phyloP scores from a whole-genome alignment of 345 rosid genomes.

The Eucalyptus sp. region DNA sequence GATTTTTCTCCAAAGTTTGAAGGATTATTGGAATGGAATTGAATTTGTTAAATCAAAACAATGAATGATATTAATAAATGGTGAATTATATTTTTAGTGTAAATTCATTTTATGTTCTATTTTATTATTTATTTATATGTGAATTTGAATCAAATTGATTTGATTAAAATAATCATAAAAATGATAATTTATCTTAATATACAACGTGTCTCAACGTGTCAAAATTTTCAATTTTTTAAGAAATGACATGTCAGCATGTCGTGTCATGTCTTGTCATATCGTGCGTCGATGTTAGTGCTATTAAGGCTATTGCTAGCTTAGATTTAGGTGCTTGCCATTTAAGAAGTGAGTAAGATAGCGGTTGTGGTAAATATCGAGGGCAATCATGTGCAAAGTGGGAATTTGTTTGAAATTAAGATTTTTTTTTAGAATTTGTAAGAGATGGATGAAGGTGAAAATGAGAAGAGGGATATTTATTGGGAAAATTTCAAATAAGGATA shows the following conservation, averaged over 20 bases:
- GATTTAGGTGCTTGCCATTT: background rate
- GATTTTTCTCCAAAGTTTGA: no score
- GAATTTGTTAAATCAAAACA: no score
- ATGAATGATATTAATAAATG: no score
- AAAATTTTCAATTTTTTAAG: fast-evolving
- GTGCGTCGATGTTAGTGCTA: fast-evolving
- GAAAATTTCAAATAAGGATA: no score
- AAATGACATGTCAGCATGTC: fast-evolving
- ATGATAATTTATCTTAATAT: no score
- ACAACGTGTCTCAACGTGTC: no score
- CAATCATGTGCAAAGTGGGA: background rate
- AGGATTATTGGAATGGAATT: no score
- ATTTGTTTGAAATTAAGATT: background rate
- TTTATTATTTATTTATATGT: no score
- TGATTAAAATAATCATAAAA: no score
- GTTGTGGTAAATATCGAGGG: background rate
- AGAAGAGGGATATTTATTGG: background rate
- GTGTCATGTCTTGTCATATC: fast-evolving
- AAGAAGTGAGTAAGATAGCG: background rate
- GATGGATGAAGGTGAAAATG: background rate
- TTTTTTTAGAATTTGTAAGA: background rate
- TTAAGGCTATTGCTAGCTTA: background rate
- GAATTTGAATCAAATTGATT: no score
- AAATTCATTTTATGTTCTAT: no score
- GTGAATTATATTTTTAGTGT: no score